Evolutionary conservation across 371 early-diverging fungal species (phyloP).

Genomic region (Rhizopus delemar): DNA sequence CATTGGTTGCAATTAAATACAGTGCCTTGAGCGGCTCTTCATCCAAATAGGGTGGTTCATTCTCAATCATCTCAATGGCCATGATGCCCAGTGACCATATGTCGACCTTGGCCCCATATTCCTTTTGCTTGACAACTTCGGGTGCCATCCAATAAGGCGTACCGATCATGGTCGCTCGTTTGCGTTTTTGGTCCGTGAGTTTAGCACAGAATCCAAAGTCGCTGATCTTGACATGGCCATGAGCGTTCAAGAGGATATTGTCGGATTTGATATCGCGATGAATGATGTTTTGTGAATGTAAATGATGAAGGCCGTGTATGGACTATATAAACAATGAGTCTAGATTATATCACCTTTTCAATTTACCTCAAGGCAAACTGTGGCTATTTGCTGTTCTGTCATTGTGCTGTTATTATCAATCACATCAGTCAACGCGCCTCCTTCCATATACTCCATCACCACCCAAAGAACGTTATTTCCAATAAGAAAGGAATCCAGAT

Average conservation of each 20-base stretch:
- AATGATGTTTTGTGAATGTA: constrained; percentile 91
- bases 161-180: constrained; percentile 95
- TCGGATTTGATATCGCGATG: constrained; percentile 98
- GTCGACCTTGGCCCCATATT: constrained; percentile 90
- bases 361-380: constrained; percentile 82
- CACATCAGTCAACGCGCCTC: constrained; percentile 95
- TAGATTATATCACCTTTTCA: neutral
- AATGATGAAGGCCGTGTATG: constrained; percentile 85
- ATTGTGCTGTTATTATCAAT: constrained; percentile 88
- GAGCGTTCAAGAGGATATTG: constrained; percentile 84
- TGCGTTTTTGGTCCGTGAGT: constrained; percentile 78
- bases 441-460: constrained; percentile 99
- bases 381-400: constrained; percentile 90
- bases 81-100: constrained; percentile 94
- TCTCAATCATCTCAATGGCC: constrained; percentile 98
- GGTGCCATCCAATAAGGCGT: constrained; percentile 95
- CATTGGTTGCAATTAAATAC: constrained; percentile 95
- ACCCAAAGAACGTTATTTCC: constrained; percentile 91
- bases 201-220: constrained; percentile 95
- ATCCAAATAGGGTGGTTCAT: constrained; percentile 96
- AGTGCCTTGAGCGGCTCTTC: constrained; percentile 94
- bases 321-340: constrained; percentile 41
- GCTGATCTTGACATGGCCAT: constrained; percentile 94
- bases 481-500: constrained; percentile 86
- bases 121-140: constrained; percentile 89